Evolutionary conservation across 306 rosid species (phyloP).

Genomic region (Glycine latifolia): DNA sequence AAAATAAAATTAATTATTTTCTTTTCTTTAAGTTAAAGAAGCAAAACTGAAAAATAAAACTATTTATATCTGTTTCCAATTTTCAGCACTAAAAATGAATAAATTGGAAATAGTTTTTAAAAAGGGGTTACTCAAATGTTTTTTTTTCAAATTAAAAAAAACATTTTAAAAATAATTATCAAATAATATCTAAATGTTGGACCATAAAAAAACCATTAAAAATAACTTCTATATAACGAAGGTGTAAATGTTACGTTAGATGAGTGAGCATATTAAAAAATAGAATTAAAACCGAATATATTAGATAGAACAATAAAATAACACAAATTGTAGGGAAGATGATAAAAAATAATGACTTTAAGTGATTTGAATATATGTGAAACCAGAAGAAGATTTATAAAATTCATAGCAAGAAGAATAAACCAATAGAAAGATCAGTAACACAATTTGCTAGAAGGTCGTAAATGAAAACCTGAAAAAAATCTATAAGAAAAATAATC

Average conservation of each 20-base stretch:
- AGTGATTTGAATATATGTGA: too few species aligned
- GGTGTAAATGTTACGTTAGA: neutral
- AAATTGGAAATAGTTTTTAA: neutral
- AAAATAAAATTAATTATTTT: too few species aligned
- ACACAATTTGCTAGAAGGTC: too few species aligned
- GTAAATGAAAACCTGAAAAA: neutral
- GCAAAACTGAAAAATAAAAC: neutral
- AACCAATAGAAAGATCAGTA: too few species aligned
- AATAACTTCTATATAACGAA: neutral
- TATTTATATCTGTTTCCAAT: neutral
- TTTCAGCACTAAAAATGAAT: neutral
- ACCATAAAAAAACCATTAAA: neutral
- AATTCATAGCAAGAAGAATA: too few species aligned
- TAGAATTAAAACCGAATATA: neutral
- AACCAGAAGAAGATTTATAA: too few species aligned
- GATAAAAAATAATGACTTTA: too few species aligned
- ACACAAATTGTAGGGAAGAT: too few species aligned
- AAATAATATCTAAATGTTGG: neutral
- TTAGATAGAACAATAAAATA: too few species aligned
- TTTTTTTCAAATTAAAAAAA: neutral
- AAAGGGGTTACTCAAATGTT: neutral
- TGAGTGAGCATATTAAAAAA: neutral
- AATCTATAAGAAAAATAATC: too few species aligned
- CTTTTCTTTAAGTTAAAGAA: too few species aligned
- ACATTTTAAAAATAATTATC: neutral